Percentiles rank a stretch among this genome's conserved stretches.
These are phyloP conservation scores for Sporothrix schenckii DNA, from an alignment of 2,329 filamentous ascomycete genomes.

Conservation along the genomic window DNA sequence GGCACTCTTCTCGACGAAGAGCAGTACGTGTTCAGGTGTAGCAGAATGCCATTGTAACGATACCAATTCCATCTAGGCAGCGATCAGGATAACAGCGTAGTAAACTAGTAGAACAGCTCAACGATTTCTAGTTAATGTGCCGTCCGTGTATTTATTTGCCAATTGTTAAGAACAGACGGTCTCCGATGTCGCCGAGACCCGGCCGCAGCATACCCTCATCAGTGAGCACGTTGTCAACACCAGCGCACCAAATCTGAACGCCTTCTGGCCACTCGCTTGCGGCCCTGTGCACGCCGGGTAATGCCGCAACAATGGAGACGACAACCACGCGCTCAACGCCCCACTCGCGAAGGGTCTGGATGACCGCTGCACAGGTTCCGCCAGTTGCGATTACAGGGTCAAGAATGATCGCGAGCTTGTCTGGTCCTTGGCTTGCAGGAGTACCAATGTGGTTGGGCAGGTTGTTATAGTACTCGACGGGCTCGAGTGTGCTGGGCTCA, in stretches of 20 bases:
- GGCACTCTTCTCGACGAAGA: slow-evolving; percentile 81
- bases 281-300: slow-evolving; percentile 69
- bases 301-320: slow-evolving; percentile 72
- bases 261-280: slow-evolving; percentile 77
- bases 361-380: slow-evolving; percentile 84
- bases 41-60: neutral
- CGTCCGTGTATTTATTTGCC: slow-evolving; percentile 64
- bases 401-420: slow-evolving; percentile 74
- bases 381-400: slow-evolving; percentile 95
- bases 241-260: slow-evolving; percentile 80
- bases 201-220: slow-evolving; percentile 87
- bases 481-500: slow-evolving; percentile 81
- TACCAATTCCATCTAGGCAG: neutral
- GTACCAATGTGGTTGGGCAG: slow-evolving; percentile 70
- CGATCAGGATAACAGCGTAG: neutral
- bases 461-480: slow-evolving; percentile 98
- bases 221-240: slow-evolving; percentile 73
- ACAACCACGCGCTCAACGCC: slow-evolving; percentile 81
- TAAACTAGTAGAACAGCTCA: neutral
- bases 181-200: slow-evolving; percentile 86
- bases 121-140: neutral
- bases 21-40: slow-evolving; percentile 47
- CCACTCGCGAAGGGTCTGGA: slow-evolving; percentile 88
- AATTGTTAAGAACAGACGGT: slow-evolving; percentile 84
- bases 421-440: slow-evolving; percentile 45